These are phyloP conservation scores for Flaveria robusta DNA, from an alignment of 129 eudicot species.

Conservation along the genomic window DNA sequence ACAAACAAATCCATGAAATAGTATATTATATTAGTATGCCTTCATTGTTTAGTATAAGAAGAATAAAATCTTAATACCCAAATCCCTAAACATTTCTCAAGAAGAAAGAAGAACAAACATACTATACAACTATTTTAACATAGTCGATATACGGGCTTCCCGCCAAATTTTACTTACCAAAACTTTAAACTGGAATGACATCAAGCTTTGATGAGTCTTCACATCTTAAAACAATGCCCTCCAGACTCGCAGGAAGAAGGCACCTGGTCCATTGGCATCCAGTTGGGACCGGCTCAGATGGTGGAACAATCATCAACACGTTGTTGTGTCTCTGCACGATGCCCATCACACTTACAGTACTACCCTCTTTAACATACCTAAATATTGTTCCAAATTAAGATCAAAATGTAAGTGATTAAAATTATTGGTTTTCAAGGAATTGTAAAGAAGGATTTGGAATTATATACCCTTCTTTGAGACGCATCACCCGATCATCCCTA, in stretches of 20 bases:
- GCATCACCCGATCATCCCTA: conserved; percentile 70
- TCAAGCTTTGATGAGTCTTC: conserved; percentile 68
- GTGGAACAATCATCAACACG: conserved; percentile 70
- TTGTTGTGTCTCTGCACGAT: conserved; percentile 67
- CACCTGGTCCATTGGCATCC: conserved; percentile 69
- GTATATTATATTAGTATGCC: conserved; percentile 28
- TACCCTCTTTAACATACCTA: conserved; percentile 73
- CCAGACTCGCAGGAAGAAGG: conserved; percentile 56
- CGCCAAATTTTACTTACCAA: conserved; percentile 29
- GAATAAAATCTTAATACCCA: conserved; percentile 21
- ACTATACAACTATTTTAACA: conserved; percentile 51
- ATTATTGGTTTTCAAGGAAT: background rate
- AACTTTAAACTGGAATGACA: conserved; percentile 62
- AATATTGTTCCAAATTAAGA: background rate
- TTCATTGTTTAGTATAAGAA: conserved; percentile 38
- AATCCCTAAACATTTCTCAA: conserved; percentile 32
- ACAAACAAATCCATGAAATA: conserved; percentile 20
- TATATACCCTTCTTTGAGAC: conserved; percentile 72
- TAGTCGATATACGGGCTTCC: conserved; percentile 26
- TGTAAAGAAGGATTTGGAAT: background rate
- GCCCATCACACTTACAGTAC: conserved; percentile 71
- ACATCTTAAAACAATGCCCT: conserved; percentile 67
- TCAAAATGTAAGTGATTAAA: background rate
- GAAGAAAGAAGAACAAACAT: conserved; percentile 25
- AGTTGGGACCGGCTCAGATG: conserved; percentile 58